Evolutionary conservation across 169 alveolate genomes (phyloP), one percentile per base, ranked within the genome.

Genomic region (Plasmodium yoelii): DNA sequence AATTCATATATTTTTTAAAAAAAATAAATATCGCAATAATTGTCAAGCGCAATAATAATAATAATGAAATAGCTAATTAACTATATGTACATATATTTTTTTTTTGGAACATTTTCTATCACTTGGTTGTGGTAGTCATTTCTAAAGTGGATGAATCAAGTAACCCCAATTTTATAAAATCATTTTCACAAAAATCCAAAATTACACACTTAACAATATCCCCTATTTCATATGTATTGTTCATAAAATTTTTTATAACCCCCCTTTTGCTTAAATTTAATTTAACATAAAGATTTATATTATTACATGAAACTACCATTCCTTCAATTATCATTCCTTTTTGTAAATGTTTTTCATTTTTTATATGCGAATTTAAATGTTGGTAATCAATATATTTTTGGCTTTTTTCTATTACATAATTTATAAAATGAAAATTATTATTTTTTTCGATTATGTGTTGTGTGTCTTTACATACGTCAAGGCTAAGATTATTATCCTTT

Each of bases 251-350:
- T 22, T 49, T 19, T 61, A 75, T 75, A 9, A 75, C 88, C 2
- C 88, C 88, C 73, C 34, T 60, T 55, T 68, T 75, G 49, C 88
- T 75, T 44, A 75, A 46, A 63, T 75, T 75, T 68, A 75, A 75
- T 19, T 75, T 75, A 8, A 75, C 60, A 49, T 75, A 75, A 13
- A 75, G 51, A n/a, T 75, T 75, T 75, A 51, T 24, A 42, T 51
- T 75, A 68, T 63, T 61, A 55, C 88, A 75, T 51, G 88, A 75
- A 53, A 75, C 88, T 18, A 75, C 19, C 88, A 75, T 75, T 5
- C 88, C 88, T 19, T 75, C 88, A 18, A 75, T 15, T n/a, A 12
- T 61, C 88, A 75, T 75, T 15, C 88, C 88, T 49, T 63, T 75
- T 55, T 75, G 75, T 34, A 75, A 28, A 19, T 75, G 24, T 46